These are phyloP conservation scores for Obelidium mucronatum DNA, from an alignment of 192 early-diverging fungal species.

Conservation along the genomic window DNA sequence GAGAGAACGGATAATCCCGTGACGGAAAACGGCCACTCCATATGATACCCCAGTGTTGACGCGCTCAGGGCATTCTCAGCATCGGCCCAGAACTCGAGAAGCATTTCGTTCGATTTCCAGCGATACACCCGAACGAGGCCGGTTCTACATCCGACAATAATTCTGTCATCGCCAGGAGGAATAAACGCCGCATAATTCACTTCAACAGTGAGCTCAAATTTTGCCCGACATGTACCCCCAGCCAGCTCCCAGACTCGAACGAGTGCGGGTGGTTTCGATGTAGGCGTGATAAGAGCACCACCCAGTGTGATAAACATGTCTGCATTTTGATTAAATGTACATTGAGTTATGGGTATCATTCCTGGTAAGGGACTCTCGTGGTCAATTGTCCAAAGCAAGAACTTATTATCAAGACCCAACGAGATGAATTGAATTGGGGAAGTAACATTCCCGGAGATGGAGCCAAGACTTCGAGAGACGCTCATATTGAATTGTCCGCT, in stretches of 20 bases:
- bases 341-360: conserved; percentile 2
- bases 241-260: conserved; percentile 34
- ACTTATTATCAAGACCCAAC: conserved; percentile 23
- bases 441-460: conserved; percentile 5
- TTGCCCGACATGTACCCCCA: not conserved
- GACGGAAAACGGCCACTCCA: conserved; percentile 38
- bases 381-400: conserved; percentile 33
- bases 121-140: conserved; percentile 28
- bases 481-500: conserved; percentile 18
- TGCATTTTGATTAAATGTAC: not conserved
- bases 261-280: not conserved
- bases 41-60: conserved; percentile 16
- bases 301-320: conserved; percentile 33
- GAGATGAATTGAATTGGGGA: conserved; percentile 22
- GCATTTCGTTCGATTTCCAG: conserved; percentile 13
- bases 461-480: conserved; percentile 11
- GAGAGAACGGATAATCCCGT: conserved; percentile 21
- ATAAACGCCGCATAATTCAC: conserved; percentile 22
- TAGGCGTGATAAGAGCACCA: conserved; percentile 9
- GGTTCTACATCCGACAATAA: conserved; percentile 34
- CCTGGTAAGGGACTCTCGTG: conserved; percentile 8
- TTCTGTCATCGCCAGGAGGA: not conserved
- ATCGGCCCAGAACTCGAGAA: conserved; percentile 37
- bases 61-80: conserved; percentile 29
- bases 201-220: conserved; percentile 30